Base-by-base conservation (phyloP, 805 yeast genomes). In the Candida awuae region DNA sequence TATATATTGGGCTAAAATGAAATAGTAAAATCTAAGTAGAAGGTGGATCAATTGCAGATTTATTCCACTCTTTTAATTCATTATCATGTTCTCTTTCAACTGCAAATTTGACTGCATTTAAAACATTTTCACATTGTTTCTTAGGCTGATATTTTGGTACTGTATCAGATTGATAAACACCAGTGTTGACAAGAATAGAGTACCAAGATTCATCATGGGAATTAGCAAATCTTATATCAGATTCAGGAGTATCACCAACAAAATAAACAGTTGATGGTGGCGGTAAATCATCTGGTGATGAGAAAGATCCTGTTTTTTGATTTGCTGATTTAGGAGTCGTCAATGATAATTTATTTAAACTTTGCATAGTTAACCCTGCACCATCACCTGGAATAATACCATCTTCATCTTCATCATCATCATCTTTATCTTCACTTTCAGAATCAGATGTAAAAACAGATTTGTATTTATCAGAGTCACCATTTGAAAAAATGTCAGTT, bases 221-320 rank as follows among this genome's bases (percentile, higher is more conserved):
- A 64, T 84, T 84, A 38, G 94, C 94, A 63, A 84, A 84, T 59
- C 92, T 68, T 47, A 84, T 84, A 59, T 84, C 94, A 6, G 88
- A 80, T 62, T 84, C 94, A 15, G 94, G 94, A 12, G 94, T 84
- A 55, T 84, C 94, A 52, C 94, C 94, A 37, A 84, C 92, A 62
- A 84, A 84, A 59, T 84, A 84, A 13, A 84, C 94, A 0, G 92
- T 83, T 5, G 85, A 78, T 3, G 92, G 86, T 4, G 88, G 88
- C 6, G 92, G 92, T 47, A 84, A 63, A 40, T 78, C 79, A 50
- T 42, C 42, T 5, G 38, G 22, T n/a, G 30, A 13, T 23, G 38
- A 38, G 8, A 39, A 23, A 4, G 34, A 25, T 17, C 16, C 26
- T 12, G 28, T 12, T 26, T 29, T 32, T 15, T 27, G 6, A 4